Conservation (phyloP, 371 early-diverging fungal species). For the Rhizopus sp. region DNA sequence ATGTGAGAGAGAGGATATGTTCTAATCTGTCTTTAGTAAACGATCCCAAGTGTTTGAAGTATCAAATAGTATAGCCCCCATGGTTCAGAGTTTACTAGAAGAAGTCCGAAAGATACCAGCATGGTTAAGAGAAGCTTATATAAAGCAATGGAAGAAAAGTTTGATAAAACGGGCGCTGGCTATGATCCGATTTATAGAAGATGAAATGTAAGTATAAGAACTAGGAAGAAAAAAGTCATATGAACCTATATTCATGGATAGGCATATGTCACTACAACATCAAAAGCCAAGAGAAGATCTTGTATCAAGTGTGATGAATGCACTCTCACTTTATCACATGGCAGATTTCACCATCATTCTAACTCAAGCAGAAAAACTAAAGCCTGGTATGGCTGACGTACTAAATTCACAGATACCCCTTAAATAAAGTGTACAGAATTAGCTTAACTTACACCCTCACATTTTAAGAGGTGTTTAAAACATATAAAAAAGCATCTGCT, state of each 20-base stretch:
- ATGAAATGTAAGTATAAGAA: conserved; percentile 45
- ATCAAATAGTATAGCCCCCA: conserved; percentile 50
- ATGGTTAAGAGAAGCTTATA: conserved; percentile 56
- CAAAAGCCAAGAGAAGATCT: conserved; percentile 12
- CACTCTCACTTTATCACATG: conserved; percentile 31
- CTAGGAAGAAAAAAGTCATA: not conserved
- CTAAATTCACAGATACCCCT: conserved; percentile 21
- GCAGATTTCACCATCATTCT: conserved; percentile 53
- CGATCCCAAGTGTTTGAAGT: conserved; percentile 41
- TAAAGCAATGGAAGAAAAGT: conserved; percentile 57
- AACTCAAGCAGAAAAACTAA: conserved; percentile 58
- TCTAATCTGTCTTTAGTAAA: conserved; percentile 13
- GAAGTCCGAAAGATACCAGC: conserved; percentile 49
- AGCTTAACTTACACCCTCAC: not conserved
- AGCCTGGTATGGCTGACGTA: conserved; percentile 52
- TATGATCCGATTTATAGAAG: conserved; percentile 53
- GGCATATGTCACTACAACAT: not conserved
- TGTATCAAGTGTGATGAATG: conserved; percentile 31
- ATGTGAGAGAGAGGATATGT: not conserved
- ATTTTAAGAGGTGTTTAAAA: not conserved
- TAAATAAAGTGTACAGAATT: not conserved
- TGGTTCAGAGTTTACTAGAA: conserved; percentile 53
- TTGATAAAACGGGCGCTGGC: conserved; percentile 48
- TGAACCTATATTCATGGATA: not conserved
- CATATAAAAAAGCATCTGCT: no score